These are phyloP conservation scores for Handroanthus guayacan DNA, from an alignment of 257 asterid genomes.

Conservation along the genomic window DNA sequence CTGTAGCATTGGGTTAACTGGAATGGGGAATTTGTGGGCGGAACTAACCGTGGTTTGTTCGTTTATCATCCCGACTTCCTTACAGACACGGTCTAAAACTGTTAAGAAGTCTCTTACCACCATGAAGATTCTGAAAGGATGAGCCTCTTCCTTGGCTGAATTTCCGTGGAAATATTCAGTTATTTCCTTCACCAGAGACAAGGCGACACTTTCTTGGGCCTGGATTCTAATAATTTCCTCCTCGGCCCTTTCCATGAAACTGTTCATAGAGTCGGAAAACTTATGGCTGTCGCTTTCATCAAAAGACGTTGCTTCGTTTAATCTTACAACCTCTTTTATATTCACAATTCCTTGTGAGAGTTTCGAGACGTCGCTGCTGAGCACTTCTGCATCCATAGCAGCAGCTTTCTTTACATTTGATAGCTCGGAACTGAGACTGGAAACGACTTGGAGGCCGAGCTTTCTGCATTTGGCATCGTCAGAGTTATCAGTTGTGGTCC, in stretches of 20 bases:
- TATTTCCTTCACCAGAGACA: slow-evolving; percentile 90
- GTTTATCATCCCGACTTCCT: slow-evolving; percentile 90
- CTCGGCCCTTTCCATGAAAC: slow-evolving; percentile 76
- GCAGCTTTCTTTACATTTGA: slow-evolving; percentile 93
- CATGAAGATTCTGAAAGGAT: slow-evolving; percentile 92
- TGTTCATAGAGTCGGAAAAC: slow-evolving; percentile 71
- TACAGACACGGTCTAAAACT: slow-evolving; percentile 87
- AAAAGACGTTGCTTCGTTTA: slow-evolving; percentile 46
- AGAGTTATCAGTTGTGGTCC: slow-evolving; percentile 48
- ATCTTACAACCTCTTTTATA: slow-evolving; percentile 66
- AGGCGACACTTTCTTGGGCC: slow-evolving; percentile 91
- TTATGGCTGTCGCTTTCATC: slow-evolving; percentile 44
- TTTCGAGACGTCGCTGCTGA: slow-evolving; percentile 72
- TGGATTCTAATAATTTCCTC: slow-evolving; percentile 91
- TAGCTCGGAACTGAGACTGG: slow-evolving; percentile 77
- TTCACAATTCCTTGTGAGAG: slow-evolving; percentile 78
- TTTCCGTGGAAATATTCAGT: slow-evolving; percentile 98
- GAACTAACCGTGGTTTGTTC: slow-evolving; percentile 79
- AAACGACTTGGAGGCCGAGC: slow-evolving; percentile 94
- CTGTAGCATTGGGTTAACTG: slow-evolving; percentile 85
- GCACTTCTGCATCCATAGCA: slow-evolving; percentile 96
- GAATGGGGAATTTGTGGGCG: slow-evolving; percentile 85
- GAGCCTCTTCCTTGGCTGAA: slow-evolving; percentile 95
- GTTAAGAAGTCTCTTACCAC: slow-evolving; percentile 90
- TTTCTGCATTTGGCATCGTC: slow-evolving; percentile 85